phyloP scores from a whole-genome alignment of 306 rosid genomes.

The Gastrolobium bilobum region DNA sequence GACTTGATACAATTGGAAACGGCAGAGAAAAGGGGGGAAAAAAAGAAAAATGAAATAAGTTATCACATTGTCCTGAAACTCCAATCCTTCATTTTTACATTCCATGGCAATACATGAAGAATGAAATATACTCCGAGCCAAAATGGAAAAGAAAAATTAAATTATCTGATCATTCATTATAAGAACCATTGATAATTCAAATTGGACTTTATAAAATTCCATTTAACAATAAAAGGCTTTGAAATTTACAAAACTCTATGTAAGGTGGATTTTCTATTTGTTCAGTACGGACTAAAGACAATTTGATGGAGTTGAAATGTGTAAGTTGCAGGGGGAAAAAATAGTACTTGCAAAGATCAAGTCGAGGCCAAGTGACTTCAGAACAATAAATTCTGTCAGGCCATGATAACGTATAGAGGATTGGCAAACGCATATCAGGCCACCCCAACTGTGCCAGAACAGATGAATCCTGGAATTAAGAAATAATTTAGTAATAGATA shows the following conservation, averaged over 20 bases:
- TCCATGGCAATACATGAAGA: constrained; percentile 3
- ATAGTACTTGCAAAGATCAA: constrained; percentile 94
- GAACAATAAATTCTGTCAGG: constrained; percentile 94
- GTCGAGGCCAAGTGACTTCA: constrained; percentile 99
- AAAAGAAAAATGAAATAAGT: not conserved
- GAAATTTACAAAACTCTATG: not conserved
- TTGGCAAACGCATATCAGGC: constrained; percentile 99
- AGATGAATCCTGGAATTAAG: constrained; percentile 86
- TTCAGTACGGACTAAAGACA: constrained; percentile 9
- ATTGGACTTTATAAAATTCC: not conserved
- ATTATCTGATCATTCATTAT: constrained; percentile 16
- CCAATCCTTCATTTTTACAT: not conserved
- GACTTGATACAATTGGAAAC: constrained; percentile 4
- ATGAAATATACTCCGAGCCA: constrained; percentile 18
- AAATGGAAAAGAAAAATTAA: not conserved
- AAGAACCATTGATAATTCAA: not conserved
- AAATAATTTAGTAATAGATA: constrained; percentile 5
- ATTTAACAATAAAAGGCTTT: constrained; percentile 29
- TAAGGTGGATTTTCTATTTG: constrained; percentile 27
- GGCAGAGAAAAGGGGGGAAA: not conserved
- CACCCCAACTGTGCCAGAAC: constrained; percentile 96
- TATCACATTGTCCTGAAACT: not conserved
- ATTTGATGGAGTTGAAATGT: constrained; percentile 32
- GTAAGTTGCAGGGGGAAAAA: constrained; percentile 43
- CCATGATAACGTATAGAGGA: constrained; percentile 98